phyloP scores from a whole-genome alignment of 768 basidiomycete genomes.

The Leccinum broughii region DNA sequence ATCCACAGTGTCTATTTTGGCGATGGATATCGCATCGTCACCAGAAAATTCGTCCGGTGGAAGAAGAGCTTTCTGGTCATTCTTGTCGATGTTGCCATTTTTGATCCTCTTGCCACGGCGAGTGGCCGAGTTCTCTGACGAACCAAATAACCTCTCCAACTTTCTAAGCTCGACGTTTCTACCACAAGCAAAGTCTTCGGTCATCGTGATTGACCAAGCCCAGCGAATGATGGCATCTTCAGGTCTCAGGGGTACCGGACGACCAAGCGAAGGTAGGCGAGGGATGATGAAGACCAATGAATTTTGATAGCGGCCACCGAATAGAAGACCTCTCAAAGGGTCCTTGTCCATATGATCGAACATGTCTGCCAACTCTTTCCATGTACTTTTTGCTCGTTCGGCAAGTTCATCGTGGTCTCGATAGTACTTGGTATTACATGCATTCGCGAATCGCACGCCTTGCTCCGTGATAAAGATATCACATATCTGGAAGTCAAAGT shows the following conservation, averaged over 20 bases:
- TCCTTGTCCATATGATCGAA: constrained; percentile 19
- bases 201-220: constrained; percentile 23
- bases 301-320: constrained; percentile 1
- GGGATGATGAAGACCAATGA: constrained; percentile 25
- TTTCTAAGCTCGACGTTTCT: neutral
- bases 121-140: neutral
- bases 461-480: constrained; percentile 32
- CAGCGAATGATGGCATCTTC: constrained; percentile 23
- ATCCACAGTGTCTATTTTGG: constrained; percentile 11
- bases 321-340: neutral
- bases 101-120: constrained; percentile 13
- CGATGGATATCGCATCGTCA: neutral
- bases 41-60: constrained; percentile 20
- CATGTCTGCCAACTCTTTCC: constrained; percentile 20
- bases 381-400: constrained; percentile 14
- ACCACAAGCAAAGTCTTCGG: constrained; percentile 8
- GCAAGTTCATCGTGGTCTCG: constrained; percentile 30
- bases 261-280: constrained; percentile 26
- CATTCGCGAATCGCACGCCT: constrained; percentile 31
- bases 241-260: constrained; percentile 15
- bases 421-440: constrained; percentile 19
- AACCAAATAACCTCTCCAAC: neutral
- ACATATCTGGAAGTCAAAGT: constrained; percentile 15
- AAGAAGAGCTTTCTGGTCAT: constrained; percentile 11
- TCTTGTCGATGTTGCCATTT: neutral